Conservation (phyloP, 1,284 basidiomycete species). For the Phenoliferia sp. region DNA sequence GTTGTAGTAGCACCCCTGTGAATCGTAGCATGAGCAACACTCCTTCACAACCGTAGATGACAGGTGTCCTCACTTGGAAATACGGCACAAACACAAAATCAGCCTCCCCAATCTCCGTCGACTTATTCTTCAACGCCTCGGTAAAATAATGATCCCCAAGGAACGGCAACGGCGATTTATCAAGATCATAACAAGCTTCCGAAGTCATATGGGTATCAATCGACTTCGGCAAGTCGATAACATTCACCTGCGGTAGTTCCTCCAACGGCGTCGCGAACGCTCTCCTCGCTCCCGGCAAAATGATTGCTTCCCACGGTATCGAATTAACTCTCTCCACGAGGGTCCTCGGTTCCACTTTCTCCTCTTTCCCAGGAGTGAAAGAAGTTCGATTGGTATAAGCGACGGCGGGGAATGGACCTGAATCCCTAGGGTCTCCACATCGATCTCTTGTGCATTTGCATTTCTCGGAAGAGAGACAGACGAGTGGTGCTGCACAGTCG, state of each 20-base stretch:
- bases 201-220: conserved; percentile 32
- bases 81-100: conserved; percentile 47
- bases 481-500: conserved; percentile 33
- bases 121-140: conserved; percentile 28
- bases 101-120: conserved; percentile 44
- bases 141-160: conserved; percentile 35
- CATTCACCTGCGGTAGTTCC: conserved; percentile 26
- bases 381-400: conserved; percentile 23
- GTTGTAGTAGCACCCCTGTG: conserved; percentile 44
- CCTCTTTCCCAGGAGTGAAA: conserved; percentile 3
- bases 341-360: neutral
- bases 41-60: neutral
- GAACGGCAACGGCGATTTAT: conserved; percentile 29
- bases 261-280: conserved; percentile 23
- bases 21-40: neutral
- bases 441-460: conserved; percentile 36
- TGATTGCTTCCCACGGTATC: conserved; percentile 31
- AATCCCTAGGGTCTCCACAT: conserved; percentile 25
- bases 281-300: conserved; percentile 32
- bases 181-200: conserved; percentile 31
- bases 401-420: conserved; percentile 20
- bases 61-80: conserved; percentile 42
- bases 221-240: conserved; percentile 28
- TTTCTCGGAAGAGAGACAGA: conserved; percentile 34
- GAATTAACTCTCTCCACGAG: conserved; percentile 21